Percentiles rank a stretch among this genome's conserved stretches.
phyloP scores from a whole-genome alignment of 2,329 filamentous ascomycete genomes.

The Coniochaeta sp. region DNA sequence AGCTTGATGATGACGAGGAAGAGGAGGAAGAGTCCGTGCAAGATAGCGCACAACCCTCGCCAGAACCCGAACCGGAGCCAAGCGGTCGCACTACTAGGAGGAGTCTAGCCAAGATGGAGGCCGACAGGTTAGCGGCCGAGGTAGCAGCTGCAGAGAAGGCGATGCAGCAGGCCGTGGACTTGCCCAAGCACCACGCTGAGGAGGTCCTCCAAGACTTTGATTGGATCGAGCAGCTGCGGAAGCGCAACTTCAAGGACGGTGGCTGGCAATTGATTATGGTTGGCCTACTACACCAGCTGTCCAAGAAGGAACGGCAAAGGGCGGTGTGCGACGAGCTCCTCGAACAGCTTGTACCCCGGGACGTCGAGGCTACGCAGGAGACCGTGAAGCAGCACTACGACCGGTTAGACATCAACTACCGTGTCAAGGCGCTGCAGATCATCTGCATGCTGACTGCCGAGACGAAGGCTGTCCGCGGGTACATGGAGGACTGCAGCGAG shows the following conservation, averaged over 20 bases:
- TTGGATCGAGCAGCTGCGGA: slow-evolving; percentile 79
- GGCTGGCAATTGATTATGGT: slow-evolving; percentile 90
- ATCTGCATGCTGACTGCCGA: slow-evolving; percentile 80
- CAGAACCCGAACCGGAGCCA: slow-evolving; percentile 65
- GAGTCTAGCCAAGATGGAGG: slow-evolving; percentile 76
- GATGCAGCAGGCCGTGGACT: slow-evolving; percentile 37
- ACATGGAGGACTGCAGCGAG: slow-evolving; percentile 86
- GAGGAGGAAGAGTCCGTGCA: slow-evolving; percentile 57
- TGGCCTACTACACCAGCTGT: slow-evolving; percentile 78
- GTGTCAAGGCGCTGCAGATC: slow-evolving; percentile 74
- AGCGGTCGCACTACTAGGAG: slow-evolving; percentile 71
- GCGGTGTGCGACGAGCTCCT: slow-evolving; percentile 73
- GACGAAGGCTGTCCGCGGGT: slow-evolving; percentile 78
- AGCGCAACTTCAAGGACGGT: slow-evolving; percentile 78
- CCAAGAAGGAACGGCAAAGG: slow-evolving; percentile 63
- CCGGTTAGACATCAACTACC: slow-evolving; percentile 72
- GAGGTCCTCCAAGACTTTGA: slow-evolving; percentile 69
- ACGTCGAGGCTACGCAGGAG: slow-evolving; percentile 67
- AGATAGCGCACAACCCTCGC: slow-evolving; percentile 44
- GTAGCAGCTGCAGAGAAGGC: slow-evolving; percentile 46
- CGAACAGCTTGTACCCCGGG: slow-evolving; percentile 70
- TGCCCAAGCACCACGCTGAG: slow-evolving; percentile 58
- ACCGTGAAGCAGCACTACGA: slow-evolving; percentile 68
- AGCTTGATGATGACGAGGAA: slow-evolving; percentile 64
- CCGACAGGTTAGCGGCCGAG: slow-evolving; percentile 58